Evolutionary conservation across 2,329 filamentous ascomycete species (phyloP).

Genomic region (Cadophora luteo-olivacea): DNA sequence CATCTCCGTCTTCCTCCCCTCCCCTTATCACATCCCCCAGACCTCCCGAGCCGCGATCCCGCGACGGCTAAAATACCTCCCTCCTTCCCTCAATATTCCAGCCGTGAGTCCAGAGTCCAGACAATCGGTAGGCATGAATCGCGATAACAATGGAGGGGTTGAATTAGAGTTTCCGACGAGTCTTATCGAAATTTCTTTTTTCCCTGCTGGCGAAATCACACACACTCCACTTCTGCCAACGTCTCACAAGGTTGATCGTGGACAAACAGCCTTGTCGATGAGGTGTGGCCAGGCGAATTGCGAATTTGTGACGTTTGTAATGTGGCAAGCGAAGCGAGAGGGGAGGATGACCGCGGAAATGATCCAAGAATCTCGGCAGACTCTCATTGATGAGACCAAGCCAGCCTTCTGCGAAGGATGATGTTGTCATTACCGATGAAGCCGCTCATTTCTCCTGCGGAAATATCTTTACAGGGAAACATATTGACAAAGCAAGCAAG

Average conservation of each 20-base stretch:
- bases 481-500: too few species aligned
- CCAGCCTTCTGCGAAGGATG: background rate
- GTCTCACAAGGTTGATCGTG: slow-evolving; percentile 8
- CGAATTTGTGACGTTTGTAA: background rate
- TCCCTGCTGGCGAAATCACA: background rate
- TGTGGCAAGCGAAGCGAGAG: background rate
- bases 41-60: slow-evolving; percentile 5
- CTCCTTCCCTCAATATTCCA: background rate
- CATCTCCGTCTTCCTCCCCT: background rate
- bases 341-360: background rate
- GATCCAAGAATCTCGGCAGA: background rate
- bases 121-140: background rate
- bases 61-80: background rate
- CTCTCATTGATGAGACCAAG: background rate
- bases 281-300: background rate
- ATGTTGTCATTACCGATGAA: background rate
- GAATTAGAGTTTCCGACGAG: background rate
- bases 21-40: background rate
- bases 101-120: background rate
- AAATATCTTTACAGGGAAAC: background rate
- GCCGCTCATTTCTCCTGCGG: background rate
- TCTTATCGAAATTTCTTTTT: slow-evolving; percentile 8
- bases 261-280: background rate
- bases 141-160: slow-evolving; percentile 2
- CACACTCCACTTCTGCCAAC: background rate